Base-by-base conservation (phyloP, 495 filamentous ascomycete species). In the Neurospora sublineolata region DNA sequence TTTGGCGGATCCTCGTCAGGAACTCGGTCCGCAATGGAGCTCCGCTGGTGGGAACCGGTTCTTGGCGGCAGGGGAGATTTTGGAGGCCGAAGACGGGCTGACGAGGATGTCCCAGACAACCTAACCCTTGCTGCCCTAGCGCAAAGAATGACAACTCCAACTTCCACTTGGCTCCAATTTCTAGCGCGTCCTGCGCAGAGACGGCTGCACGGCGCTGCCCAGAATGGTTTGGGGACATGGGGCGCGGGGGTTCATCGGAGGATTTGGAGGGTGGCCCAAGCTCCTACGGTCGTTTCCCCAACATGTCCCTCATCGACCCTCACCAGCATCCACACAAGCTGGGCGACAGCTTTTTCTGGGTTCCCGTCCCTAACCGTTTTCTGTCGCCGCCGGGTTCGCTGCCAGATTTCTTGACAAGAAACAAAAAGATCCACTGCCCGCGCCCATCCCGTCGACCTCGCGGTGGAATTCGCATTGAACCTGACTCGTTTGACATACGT, bases 301-400 rank as follows among this genome's bases (percentile, higher is more conserved):
- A 71, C 70, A 71, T 37, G 64, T 68, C 18, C 37, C 71, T 44
- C 68, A 33, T 68, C 64, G 40, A 42, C 18, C 69, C 68, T 71
- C 64, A 39, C 67, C 30, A 46, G 44, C 46, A 44, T 37, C 64
- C 52, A 33, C 52, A 33, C 72, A 69, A 73, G 64, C 23, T 16
- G 23, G 23, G 52, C 52, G 12, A 30, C 23, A 60, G 52, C 52
- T 60, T 60, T 60, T 60, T 60, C 52, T 52, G 44, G 44, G 44
- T 52, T 52, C 20, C 44, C 44, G 20, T 52, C 20, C 33, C 33
- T 36, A 36, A 36, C 33, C 44, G 20, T 52, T 23, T 58, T 58
- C 46, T 27, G 46, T 58, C 46, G 46, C 46, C 11, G 46, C 52
- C 27, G 52, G 27, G 52, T 27, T 27, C 52, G 52, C 52, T 9